Evolutionary conservation across 2,329 filamentous ascomycete genomes (phyloP).

Genomic region (Ophiostoma montium): DNA sequence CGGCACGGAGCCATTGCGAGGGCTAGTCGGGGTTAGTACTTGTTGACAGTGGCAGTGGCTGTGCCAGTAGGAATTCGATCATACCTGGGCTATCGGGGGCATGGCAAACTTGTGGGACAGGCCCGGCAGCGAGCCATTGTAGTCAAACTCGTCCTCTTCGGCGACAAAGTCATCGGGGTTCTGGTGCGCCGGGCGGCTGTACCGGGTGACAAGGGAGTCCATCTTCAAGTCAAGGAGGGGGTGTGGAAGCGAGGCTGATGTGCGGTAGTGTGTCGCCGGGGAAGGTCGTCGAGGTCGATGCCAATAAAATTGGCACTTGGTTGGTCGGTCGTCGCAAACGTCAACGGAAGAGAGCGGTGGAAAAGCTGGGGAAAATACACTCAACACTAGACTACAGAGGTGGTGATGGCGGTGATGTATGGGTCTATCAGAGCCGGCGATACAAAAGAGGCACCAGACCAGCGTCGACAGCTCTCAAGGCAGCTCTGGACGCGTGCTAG

Average conservation of each 20-base stretch:
- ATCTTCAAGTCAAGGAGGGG: slow-evolving; percentile 32
- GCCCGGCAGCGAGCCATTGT: slow-evolving; percentile 54
- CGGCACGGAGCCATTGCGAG: slow-evolving; percentile 86
- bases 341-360: background rate
- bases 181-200: slow-evolving; percentile 65
- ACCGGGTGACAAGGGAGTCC: slow-evolving; percentile 87
- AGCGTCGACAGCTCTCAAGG: slow-evolving; percentile 4
- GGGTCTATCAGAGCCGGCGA: background rate
- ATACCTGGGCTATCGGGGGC: slow-evolving; percentile 79
- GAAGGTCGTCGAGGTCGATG: background rate
- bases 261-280: background rate
- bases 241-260: background rate
- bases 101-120: slow-evolving; percentile 90
- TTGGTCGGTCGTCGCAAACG: background rate
- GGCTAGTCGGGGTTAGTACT: slow-evolving; percentile 43
- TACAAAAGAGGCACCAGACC: background rate
- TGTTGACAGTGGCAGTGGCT: too few relatives aligned
- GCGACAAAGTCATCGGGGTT: slow-evolving; percentile 56
- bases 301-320: background rate
- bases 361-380: background rate
- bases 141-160: slow-evolving; percentile 62
- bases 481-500: slow-evolving; percentile 3
- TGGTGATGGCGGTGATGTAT: background rate
- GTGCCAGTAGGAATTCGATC: too few relatives aligned
- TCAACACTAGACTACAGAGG: background rate